phyloP scores from a whole-genome alignment of 768 basidiomycete genomes.

The Boletales sp. region DNA sequence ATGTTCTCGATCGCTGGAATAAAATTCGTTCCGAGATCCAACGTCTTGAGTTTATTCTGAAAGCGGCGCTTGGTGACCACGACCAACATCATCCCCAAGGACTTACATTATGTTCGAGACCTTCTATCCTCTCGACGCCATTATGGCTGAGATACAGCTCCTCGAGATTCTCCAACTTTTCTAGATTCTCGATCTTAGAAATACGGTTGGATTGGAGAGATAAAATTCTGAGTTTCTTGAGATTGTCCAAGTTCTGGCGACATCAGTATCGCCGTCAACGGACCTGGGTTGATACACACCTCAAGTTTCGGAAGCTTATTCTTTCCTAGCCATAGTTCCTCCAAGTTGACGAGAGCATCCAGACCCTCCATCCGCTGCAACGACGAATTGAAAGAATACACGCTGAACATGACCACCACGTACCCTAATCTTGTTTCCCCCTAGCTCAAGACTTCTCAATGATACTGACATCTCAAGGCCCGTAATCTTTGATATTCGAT shows the following conservation, averaged over 20 bases:
- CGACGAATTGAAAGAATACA: neutral
- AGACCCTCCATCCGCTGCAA: conserved; percentile 82
- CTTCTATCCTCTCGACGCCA: conserved; percentile 79
- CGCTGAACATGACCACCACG: conserved; percentile 21
- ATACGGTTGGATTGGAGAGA: conserved; percentile 95
- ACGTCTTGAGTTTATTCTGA: conserved; percentile 67
- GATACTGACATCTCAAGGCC: conserved; percentile 56
- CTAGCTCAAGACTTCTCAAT: conserved; percentile 83
- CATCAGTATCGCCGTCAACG: neutral
- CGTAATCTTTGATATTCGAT: conserved; percentile 81
- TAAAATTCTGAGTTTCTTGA: conserved; percentile 77
- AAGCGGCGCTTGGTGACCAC: neutral
- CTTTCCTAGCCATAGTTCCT: conserved; percentile 96
- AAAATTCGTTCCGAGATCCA: conserved; percentile 88
- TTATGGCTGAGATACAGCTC: conserved; percentile 95
- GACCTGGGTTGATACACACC: conserved; percentile 35
- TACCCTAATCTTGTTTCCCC: conserved; percentile 89
- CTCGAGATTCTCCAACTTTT: conserved; percentile 68
- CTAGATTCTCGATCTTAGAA: conserved; percentile 80
- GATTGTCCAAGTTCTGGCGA: conserved; percentile 58
- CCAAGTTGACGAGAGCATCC: conserved; percentile 73
- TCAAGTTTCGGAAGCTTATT: conserved; percentile 92
- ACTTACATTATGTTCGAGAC: conserved; percentile 78
- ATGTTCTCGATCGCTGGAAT: conserved; percentile 77
- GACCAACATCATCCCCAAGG: neutral